Conservation (phyloP, 805 yeast species). For the Pichia manshurica region DNA sequence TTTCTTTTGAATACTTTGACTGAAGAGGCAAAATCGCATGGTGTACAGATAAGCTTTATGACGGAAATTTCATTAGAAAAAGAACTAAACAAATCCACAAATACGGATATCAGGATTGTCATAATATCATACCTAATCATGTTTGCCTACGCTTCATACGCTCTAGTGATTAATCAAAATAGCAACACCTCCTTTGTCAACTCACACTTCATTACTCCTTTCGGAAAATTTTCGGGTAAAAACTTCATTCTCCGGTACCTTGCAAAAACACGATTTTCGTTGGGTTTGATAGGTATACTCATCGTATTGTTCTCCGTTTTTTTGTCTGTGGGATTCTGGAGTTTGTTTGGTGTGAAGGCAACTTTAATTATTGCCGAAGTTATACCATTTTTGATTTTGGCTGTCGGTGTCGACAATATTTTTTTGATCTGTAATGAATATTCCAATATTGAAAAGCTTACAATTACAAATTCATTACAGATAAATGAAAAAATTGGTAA, state of each 20-base stretch:
- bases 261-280: conserved; percentile 55
- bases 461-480: conserved; percentile 31
- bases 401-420: conserved; percentile 92
- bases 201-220: conserved; percentile 5
- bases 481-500: conserved; percentile 55
- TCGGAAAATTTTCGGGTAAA: conserved; percentile 9
- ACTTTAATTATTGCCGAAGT: conserved; percentile 95
- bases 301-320: conserved; percentile 77
- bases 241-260: conserved; percentile 21
- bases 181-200: conserved; percentile 4
- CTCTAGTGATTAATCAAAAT: conserved; percentile 35
- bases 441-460: conserved; percentile 43
- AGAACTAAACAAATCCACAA: conserved; percentile 76
- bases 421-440: conserved; percentile 81
- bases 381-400: conserved; percentile 86
- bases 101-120: conserved; percentile 69
- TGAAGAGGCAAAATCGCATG: conserved; percentile 42
- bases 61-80: conserved; percentile 81
- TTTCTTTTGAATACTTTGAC: conserved; percentile 41
- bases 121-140: conserved; percentile 71
- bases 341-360: conserved; percentile 71
- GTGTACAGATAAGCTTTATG: conserved; percentile 63
- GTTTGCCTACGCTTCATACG: conserved; percentile 84
- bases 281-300: conserved; percentile 79
- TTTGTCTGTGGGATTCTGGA: conserved; percentile 77